A percentile compares a stretch with the other conserved stretches of the same genome.
These are phyloP conservation scores for Mucor saturninus DNA, from an alignment of 371 early-diverging fungal genomes.

Conservation along the genomic window DNA sequence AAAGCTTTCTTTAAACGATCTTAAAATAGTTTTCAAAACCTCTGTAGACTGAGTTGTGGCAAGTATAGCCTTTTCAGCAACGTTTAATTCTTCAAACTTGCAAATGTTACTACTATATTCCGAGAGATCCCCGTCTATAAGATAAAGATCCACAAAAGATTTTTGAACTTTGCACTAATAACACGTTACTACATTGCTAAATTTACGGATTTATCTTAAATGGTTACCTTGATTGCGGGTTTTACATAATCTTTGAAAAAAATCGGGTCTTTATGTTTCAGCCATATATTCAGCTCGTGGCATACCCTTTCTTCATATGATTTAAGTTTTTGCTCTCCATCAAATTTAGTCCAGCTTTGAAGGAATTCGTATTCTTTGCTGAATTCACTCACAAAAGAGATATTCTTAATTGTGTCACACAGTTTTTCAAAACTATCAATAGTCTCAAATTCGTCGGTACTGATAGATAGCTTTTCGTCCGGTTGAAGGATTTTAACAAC, in stretches of 20 bases:
- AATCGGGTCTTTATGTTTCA: slow-evolving; percentile 52
- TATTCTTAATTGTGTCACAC: slow-evolving; percentile 27
- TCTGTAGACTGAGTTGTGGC: slow-evolving; percentile 40
- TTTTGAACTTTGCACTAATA: slow-evolving; percentile 55
- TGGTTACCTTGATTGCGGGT: slow-evolving; percentile 53
- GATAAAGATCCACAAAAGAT: slow-evolving; percentile 56
- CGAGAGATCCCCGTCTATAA: slow-evolving; percentile 45
- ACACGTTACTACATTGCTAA: not conserved
- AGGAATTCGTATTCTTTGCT: slow-evolving; percentile 27
- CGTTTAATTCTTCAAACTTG: slow-evolving; percentile 37
- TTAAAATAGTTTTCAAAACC: slow-evolving; percentile 30
- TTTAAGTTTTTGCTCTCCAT: slow-evolving; percentile 27
- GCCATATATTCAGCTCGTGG: slow-evolving; percentile 63
- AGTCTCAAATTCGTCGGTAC: slow-evolving; percentile 43
- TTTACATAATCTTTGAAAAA: slow-evolving; percentile 50
- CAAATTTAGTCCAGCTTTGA: slow-evolving; percentile 29
- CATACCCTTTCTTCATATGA: slow-evolving; percentile 42
- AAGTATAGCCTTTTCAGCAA: slow-evolving; percentile 54
- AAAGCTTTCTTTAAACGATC: slow-evolving; percentile 36
- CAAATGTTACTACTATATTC: slow-evolving; percentile 36
- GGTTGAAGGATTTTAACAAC: slow-evolving; percentile 22
- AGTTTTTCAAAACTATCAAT: slow-evolving; percentile 44
- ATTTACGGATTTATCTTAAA: not conserved
- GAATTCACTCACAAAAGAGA: slow-evolving; percentile 4
- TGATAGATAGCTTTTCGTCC: slow-evolving; percentile 15